A percentile compares a stretch with the other conserved stretches of the same genome.
These are phyloP conservation scores for Synchytrium microbalum DNA, from an alignment of 371 early-diverging fungal species.

Conservation along the genomic window DNA sequence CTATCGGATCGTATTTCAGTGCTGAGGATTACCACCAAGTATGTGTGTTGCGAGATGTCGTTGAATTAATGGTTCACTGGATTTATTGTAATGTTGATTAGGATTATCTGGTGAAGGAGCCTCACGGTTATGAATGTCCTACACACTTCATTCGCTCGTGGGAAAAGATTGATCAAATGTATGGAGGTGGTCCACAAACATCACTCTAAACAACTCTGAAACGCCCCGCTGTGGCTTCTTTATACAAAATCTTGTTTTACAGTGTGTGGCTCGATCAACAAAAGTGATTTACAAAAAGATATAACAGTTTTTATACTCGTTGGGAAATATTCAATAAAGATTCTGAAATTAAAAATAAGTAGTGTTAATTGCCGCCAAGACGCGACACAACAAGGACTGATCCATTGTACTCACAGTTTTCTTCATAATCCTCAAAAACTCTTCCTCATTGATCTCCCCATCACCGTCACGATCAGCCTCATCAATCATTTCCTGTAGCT, in stretches of 20 bases:
- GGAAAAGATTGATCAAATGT: conserved; percentile 27
- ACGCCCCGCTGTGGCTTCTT: too few relatives aligned
- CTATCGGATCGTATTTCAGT: conserved; percentile 64
- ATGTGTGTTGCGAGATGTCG: not conserved
- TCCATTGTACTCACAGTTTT: conserved; percentile 43
- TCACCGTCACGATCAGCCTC: conserved; percentile 70
- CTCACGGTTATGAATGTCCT: conserved; percentile 42
- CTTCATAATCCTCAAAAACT: conserved; percentile 54
- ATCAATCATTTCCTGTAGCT: conserved; percentile 73
- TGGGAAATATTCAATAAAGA: too few relatives aligned
- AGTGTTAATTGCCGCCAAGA: too few relatives aligned
- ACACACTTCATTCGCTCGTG: conserved; percentile 41
- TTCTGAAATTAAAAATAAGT: too few relatives aligned
- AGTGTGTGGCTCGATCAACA: too few relatives aligned
- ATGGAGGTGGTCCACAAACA: conserved; percentile 11
- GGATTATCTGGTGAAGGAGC: conserved; percentile 55
- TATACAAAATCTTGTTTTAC: too few relatives aligned
- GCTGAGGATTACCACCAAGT: conserved; percentile 81
- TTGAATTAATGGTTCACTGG: conserved; percentile 31
- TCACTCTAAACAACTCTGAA: too few relatives aligned
- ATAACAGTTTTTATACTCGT: too few relatives aligned
- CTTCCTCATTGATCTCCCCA: conserved; percentile 44
- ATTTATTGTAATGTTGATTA: conserved; percentile 64
- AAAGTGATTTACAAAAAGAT: too few relatives aligned
- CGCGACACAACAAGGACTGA: too few relatives aligned